phyloP scores from a whole-genome alignment of 148 eudicot genomes.

The Vaccinium corymbosum region DNA sequence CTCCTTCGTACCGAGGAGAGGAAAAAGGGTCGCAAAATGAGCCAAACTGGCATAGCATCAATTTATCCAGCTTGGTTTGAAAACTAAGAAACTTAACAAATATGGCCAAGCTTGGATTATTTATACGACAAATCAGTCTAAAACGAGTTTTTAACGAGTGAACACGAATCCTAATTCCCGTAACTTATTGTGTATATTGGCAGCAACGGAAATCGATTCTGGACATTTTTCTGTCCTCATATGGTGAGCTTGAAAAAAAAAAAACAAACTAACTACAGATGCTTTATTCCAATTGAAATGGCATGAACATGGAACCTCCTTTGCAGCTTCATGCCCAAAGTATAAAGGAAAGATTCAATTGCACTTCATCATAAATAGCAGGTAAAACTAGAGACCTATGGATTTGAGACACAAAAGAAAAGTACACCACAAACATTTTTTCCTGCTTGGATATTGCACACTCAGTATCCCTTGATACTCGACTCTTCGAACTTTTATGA shows the following conservation, averaged over 20 bases:
- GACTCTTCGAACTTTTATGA: not conserved
- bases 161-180: not conserved
- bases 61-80: not conserved
- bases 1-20: not conserved
- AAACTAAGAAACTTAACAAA: not conserved
- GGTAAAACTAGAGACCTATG: not conserved
- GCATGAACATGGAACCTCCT: not conserved
- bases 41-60: not conserved
- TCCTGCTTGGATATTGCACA: not conserved
- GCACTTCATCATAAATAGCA: not conserved
- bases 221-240: not conserved
- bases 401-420: not conserved
- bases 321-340: not conserved
- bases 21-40: not conserved
- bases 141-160: not conserved
- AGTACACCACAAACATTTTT: not conserved
- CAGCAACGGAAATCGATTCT: not conserved
- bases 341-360: not conserved
- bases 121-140: not conserved
- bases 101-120: not conserved
- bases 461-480: not conserved
- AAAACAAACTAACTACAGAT: not conserved
- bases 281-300: not conserved
- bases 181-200: not conserved
- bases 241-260: not conserved